Evolutionary conservation across 495 filamentous ascomycete genomes (phyloP).

Genomic region (Paragyromitra xinjiangensis): DNA sequence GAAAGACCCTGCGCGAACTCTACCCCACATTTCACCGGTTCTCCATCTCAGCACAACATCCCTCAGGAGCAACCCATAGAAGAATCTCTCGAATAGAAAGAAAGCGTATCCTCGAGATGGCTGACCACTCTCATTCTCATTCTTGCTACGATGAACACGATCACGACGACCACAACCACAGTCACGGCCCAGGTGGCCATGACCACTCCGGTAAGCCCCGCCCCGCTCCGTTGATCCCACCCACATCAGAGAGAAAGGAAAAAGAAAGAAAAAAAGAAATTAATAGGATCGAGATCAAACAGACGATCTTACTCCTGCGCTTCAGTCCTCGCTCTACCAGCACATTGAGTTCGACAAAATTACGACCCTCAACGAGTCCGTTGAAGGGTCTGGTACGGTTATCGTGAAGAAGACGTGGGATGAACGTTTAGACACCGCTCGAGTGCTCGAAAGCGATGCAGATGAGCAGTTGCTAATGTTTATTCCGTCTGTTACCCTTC

Average conservation of each 20-base stretch:
- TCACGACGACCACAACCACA: slow-evolving; percentile 56
- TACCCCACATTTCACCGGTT: slow-evolving; percentile 5
- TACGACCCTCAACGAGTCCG: slow-evolving; percentile 82
- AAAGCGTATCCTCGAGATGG: slow-evolving; percentile 15
- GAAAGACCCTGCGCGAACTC: background rate
- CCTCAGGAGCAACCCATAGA: background rate
- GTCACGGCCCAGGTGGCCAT: slow-evolving; percentile 60
- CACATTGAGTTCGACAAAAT: slow-evolving; percentile 90
- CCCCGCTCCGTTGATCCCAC: background rate
- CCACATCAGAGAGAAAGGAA: background rate
- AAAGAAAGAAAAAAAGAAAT: background rate
- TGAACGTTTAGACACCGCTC: slow-evolving; percentile 73
- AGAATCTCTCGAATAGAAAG: background rate
- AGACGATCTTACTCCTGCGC: slow-evolving; percentile 90
- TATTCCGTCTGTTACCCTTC: slow-evolving; percentile 74
- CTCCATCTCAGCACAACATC: background rate
- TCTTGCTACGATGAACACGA: slow-evolving; percentile 50
- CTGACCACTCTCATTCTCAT: slow-evolving; percentile 51
- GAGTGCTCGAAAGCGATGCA: slow-evolving; percentile 81
- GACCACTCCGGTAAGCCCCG: slow-evolving; percentile 57
- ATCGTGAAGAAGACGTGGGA: slow-evolving; percentile 92
- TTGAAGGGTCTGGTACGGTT: slow-evolving; percentile 71
- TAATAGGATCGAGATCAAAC: slow-evolving; percentile 62
- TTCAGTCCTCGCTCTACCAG: slow-evolving; percentile 86
- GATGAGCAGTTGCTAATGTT: slow-evolving; percentile 94